Base-by-base conservation (phyloP, 2,329 filamentous ascomycete species). In the Pestalotiopsis sp. region DNA sequence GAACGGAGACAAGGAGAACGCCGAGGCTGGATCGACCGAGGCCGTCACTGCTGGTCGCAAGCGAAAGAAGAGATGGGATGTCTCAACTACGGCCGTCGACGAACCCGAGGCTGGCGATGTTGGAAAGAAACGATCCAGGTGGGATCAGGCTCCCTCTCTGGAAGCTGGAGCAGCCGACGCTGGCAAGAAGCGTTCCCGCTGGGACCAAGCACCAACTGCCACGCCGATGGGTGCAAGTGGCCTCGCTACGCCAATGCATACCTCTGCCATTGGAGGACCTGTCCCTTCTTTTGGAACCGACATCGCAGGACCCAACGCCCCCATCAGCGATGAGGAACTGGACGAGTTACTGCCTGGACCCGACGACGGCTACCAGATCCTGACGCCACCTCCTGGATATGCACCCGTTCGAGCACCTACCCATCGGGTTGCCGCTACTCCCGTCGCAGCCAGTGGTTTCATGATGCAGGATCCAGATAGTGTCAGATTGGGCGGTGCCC, bases 381-480 rank as follows among this genome's bases (percentile, higher is more conserved):
- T 98, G 11, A 92, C 94, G 27, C 93, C 95, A 17, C 96, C 96
- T 40, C 93, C 95, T 4, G 96, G 96, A 41, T 99, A 98, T 78
- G 94, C 93, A 61, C 94, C 95, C 4, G 89, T 94, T 31, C 90
- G 93, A 66, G 91, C 92, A 41, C 89, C 93, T 65, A 87, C 94
- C 45, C 90, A 94, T 78, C 93, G 93, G 78, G 82, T 93, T 58
- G 90, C 91, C 82, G 87, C 90, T 52, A 92, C 94, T 14, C 90
- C 93, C 52, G 87, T 90, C 14, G 89, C 93, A n/a, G 86, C 92
- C 27, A 89, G 88, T 88, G 96, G 96, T 2, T 99, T 98, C 83
- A 96, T 97, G 91, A 97, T 98, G 90, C 96, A 98, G 78, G 94
- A 99, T 73, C 93, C 94, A 9, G 94, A 97, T 73, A 94, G 93